A percentile compares a stretch with the other conserved stretches of the same genome.
Evolutionary conservation across 164 flowering plant genomes (phyloP).

Genomic region (Euptelea pleiosperma): DNA sequence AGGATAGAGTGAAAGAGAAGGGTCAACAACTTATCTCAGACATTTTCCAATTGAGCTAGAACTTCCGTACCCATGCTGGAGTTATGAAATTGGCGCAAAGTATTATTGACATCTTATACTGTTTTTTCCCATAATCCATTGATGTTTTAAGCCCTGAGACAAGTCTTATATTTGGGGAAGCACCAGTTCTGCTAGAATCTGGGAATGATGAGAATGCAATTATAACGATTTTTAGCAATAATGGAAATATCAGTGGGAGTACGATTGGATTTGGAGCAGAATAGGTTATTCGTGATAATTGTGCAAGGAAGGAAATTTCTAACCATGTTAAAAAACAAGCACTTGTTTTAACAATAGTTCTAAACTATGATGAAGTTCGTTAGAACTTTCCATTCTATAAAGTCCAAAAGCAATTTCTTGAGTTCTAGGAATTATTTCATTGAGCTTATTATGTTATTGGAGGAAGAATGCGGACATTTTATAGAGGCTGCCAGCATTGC

Average conservation of each 20-base stretch:
- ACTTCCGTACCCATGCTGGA: slow-evolving; percentile 78
- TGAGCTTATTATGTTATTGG: slow-evolving; percentile 46
- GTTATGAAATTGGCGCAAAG: slow-evolving; percentile 68
- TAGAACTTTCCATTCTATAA: slow-evolving; percentile 29
- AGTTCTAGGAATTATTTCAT: slow-evolving; percentile 28
- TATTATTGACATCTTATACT: slow-evolving; percentile 52
- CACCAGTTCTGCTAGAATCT: slow-evolving; percentile 60
- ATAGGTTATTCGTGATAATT: slow-evolving; percentile 79
- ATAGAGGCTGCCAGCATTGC: no score
- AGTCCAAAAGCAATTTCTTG: slow-evolving; percentile 27
- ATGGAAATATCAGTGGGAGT: slow-evolving; percentile 22
- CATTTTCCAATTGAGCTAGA: slow-evolving; percentile 50
- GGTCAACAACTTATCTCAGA: slow-evolving; percentile 37
- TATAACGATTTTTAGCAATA: slow-evolving; percentile 52
- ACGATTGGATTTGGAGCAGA: slow-evolving; percentile 74
- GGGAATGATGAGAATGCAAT: slow-evolving; percentile 57
- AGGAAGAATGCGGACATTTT: no score
- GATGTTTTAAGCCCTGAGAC: slow-evolving; percentile 62
- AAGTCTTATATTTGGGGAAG: slow-evolving; percentile 67
- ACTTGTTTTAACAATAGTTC: slow-evolving; percentile 65
- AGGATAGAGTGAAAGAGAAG: slow-evolving; percentile 26
- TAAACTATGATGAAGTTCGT: slow-evolving; percentile 43
- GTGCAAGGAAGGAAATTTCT: slow-evolving; percentile 35
- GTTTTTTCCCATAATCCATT: slow-evolving; percentile 52
- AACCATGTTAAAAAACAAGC: slow-evolving; percentile 61